Conservation (phyloP, 2,329 filamentous ascomycete genomes). For the Metarhizium brunneum region DNA sequence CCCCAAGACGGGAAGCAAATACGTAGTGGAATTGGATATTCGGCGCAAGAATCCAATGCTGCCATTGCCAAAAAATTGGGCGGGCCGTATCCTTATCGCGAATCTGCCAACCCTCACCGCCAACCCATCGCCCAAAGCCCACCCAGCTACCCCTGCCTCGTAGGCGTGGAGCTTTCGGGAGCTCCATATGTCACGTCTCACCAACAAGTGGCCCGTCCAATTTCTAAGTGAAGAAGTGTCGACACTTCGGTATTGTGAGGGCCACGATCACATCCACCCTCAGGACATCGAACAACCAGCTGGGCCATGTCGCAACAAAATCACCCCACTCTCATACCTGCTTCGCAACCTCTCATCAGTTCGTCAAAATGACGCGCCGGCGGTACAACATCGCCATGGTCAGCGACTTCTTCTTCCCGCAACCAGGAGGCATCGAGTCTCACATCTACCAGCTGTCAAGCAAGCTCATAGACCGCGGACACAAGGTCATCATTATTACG, state of each 20-base stretch:
- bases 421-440: constrained; percentile 91
- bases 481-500: constrained; percentile 97
- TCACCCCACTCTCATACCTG: neutral
- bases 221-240: no score
- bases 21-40: neutral
- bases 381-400: constrained; percentile 79
- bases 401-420: constrained; percentile 98
- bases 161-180: neutral
- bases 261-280: no score
- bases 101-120: constrained; percentile 22
- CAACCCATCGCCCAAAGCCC: neutral
- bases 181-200: neutral
- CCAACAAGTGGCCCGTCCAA: no score
- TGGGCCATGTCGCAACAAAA: neutral
- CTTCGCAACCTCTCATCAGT: constrained; percentile 7
- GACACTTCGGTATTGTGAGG: no score
- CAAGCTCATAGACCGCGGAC: constrained; percentile 92
- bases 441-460: constrained; percentile 97
- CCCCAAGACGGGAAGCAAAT: neutral
- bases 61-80: constrained; percentile 24
- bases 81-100: constrained; percentile 21
- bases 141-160: neutral
- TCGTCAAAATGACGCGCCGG: constrained; percentile 38
- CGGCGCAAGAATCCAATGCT: neutral
- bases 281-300: no score